These are phyloP conservation scores for Hypoxylon sp. DNA, from an alignment of 2,329 filamentous ascomycete species.

Conservation along the genomic window DNA sequence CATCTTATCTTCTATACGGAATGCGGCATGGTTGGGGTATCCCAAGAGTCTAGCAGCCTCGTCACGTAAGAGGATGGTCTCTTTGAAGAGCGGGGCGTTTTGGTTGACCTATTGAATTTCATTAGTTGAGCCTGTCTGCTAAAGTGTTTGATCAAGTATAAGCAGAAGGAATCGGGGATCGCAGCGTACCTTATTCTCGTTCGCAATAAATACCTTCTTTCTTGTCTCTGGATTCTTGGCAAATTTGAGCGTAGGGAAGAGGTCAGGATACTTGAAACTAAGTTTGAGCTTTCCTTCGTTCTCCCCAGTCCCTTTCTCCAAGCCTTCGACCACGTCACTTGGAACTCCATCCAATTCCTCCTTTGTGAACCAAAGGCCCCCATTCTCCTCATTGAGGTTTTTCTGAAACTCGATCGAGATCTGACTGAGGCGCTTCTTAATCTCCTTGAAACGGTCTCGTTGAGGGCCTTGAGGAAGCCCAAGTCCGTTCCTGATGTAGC, in stretches of 20 bases:
- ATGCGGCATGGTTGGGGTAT: constrained; percentile 82
- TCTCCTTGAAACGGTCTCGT: constrained; percentile 86
- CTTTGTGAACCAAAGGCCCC: constrained; percentile 82
- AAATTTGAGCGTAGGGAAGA: constrained; percentile 84
- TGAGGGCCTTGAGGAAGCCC: constrained; percentile 78
- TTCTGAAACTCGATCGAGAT: constrained; percentile 83
- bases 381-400: constrained; percentile 86
- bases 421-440: constrained; percentile 83
- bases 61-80: constrained; percentile 81
- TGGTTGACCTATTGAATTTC: constrained; percentile 67
- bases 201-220: constrained; percentile 77
- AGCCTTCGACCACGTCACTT: constrained; percentile 73
- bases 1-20: constrained; percentile 88
- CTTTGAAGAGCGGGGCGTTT: constrained; percentile 81
- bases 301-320: constrained; percentile 80
- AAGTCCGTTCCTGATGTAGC: constrained; percentile 82
- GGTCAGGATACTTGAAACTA: constrained; percentile 87
- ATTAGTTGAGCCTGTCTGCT: constrained; percentile 34
- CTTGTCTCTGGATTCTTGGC: constrained; percentile 78
- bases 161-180: no score
- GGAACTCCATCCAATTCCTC: constrained; percentile 83
- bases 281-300: constrained; percentile 82
- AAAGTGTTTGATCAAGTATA: background rate
- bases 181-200: constrained; percentile 79
- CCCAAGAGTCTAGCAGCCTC: constrained; percentile 83